Evolutionary conservation across 345 rosid genomes (phyloP).

Genomic region (Populus alba): DNA sequence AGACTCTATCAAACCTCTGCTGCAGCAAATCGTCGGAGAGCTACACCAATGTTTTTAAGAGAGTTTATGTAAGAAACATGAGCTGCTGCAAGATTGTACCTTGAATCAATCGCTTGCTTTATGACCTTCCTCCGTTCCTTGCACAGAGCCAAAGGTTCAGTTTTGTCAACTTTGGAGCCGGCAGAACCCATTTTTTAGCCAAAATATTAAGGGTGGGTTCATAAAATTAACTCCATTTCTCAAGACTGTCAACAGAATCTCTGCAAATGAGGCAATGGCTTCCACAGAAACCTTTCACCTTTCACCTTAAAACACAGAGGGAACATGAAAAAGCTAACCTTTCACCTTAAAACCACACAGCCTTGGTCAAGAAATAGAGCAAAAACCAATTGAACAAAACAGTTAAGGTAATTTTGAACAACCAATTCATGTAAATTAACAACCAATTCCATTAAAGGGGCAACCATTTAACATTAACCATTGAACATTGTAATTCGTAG

Average conservation of each 20-base stretch:
- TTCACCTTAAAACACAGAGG: background rate
- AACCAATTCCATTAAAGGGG: too few relatives aligned
- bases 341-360: background rate
- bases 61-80: conserved; percentile 84
- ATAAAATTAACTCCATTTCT: conserved; percentile 20
- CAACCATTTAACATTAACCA: too few relatives aligned
- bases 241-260: background rate
- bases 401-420: too few relatives aligned
- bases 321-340: background rate
- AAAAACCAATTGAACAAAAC: background rate
- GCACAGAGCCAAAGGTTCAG: conserved; percentile 67
- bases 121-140: conserved; percentile 69
- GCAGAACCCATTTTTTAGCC: conserved; percentile 60
- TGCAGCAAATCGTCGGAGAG: conserved; percentile 75
- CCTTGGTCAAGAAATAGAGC: background rate
- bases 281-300: background rate
- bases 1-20: conserved; percentile 57
- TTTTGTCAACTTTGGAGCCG: conserved; percentile 56
- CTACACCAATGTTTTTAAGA: conserved; percentile 65
- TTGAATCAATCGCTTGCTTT: conserved; percentile 70
- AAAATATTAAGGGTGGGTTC: conserved; percentile 24
- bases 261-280: background rate
- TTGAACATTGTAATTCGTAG: too few relatives aligned
- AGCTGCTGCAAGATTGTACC: conserved; percentile 82
- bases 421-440: too few relatives aligned